A percentile compares a stretch with the other conserved stretches of the same genome.
phyloP scores from a whole-genome alignment of 345 rosid genomes.

The Populus alba region DNA sequence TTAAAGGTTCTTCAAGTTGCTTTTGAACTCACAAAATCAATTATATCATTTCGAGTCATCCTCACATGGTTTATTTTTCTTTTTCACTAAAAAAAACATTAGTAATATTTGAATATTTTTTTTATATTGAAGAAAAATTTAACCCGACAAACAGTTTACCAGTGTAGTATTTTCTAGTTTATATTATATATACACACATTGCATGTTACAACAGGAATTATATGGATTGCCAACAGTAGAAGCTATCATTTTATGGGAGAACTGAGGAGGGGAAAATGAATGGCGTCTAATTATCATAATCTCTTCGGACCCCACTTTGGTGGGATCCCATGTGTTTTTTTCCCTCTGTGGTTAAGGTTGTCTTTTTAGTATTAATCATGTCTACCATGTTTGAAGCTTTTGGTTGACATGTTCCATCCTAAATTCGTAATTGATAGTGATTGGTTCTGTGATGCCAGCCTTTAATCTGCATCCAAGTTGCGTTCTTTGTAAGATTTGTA shows the following conservation, averaged over 20 bases:
- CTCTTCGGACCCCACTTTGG: not conserved
- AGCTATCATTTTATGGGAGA: too few relatives aligned
- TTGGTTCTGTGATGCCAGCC: not conserved
- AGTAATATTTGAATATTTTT: too few relatives aligned
- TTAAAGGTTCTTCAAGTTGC: accelerated
- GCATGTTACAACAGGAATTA: too few relatives aligned
- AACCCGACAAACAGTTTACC: too few relatives aligned
- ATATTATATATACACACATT: too few relatives aligned
- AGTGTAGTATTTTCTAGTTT: too few relatives aligned
- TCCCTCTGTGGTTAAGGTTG: not conserved
- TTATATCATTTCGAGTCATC: too few relatives aligned
- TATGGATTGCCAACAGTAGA: not conserved
- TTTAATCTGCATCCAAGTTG: not conserved
- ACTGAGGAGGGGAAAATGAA: not conserved
- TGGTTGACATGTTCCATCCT: not conserved
- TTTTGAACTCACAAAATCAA: too few relatives aligned
- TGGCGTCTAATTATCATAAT: not conserved
- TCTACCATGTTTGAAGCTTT: not conserved
- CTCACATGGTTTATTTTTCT: too few relatives aligned
- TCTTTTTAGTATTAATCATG: not conserved
- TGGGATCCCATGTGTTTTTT: not conserved
- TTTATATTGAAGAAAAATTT: too few relatives aligned
- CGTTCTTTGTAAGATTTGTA: not conserved
- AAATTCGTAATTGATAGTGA: not conserved
- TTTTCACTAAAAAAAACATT: too few relatives aligned